Evolutionary conservation across 129 eudicot genomes (phyloP).

Genomic region (Helianthus tuberosus): DNA sequence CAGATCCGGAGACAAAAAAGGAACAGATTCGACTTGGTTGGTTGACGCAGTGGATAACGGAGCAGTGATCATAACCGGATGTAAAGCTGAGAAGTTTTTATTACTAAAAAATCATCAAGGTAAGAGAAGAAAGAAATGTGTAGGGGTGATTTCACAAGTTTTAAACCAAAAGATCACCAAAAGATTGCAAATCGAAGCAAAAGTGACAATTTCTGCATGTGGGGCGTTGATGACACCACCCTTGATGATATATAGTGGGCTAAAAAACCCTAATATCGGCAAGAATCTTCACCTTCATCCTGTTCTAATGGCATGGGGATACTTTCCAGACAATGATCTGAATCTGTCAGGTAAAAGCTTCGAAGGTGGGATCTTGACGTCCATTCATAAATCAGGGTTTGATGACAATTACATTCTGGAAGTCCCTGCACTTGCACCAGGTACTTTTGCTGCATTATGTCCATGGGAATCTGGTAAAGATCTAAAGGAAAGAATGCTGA

Average conservation of each 20-base stretch:
- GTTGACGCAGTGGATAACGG: slow-evolving; percentile 83
- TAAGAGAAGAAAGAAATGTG: slow-evolving; percentile 47
- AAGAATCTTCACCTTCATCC: slow-evolving; percentile 85
- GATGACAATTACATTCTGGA: slow-evolving; percentile 58
- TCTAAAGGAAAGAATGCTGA: slow-evolving; percentile 54
- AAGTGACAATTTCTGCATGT: slow-evolving; percentile 75
- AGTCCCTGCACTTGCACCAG: slow-evolving; percentile 69
- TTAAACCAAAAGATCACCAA: slow-evolving; percentile 37
- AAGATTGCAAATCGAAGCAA: slow-evolving; percentile 65
- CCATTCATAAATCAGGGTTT: slow-evolving; percentile 48
- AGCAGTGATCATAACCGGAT: slow-evolving; percentile 78
- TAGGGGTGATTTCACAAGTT: slow-evolving; percentile 57
- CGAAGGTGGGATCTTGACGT: slow-evolving; percentile 80
- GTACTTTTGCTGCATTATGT: slow-evolving; percentile 60
- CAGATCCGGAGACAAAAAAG: slow-evolving; percentile 70
- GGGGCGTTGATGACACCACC: slow-evolving; percentile 88
- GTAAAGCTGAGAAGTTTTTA: slow-evolving; percentile 65
- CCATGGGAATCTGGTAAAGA: slow-evolving; percentile 76
- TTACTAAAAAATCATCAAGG: slow-evolving; percentile 35
- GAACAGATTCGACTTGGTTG: slow-evolving; percentile 87
- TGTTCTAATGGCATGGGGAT: slow-evolving; percentile 90
- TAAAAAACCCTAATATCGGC: slow-evolving; percentile 69
- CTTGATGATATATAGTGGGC: slow-evolving; percentile 72
- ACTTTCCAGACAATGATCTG: slow-evolving; percentile 62
- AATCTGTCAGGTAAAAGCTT: slow-evolving; percentile 52